Evolutionary conservation across 768 basidiomycete species (phyloP), one percentile per base, ranked within the genome.

Genomic region (Asterophora lycoperdoides): DNA sequence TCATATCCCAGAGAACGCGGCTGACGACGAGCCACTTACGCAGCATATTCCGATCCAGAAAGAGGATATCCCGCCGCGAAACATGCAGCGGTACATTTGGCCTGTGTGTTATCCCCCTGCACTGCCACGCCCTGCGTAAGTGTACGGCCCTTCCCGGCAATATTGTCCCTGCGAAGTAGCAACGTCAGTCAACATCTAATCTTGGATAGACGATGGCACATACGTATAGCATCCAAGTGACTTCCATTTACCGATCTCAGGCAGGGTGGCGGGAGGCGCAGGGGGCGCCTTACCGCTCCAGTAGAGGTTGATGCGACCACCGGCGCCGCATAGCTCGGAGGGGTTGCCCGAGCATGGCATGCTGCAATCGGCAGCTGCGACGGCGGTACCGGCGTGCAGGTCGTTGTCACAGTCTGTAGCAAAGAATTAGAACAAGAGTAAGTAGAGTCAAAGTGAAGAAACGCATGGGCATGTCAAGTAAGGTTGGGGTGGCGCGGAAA

Each of bases 161-260:
- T 67, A 50, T 70, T 70, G 56, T 77, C 76, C 47, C 76, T 77
- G 42, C 34, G 52, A 15, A 41, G 26, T 67, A 33, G 73, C 66
- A 47, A 68, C 51, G 80, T 76, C 60, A 74, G 67, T 41, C 65
- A 75, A 48, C 69, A 72, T 61, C 37, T 47, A 60, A 44, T n/a
- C n/a, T n/a, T n/a, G 34, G 30, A 51, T 39, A 44, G 42, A 52
- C 39, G 51, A 19, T 40, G 51, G 43, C 26, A 58, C 72, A 51
- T 57, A 84, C 86, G 69, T 83, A 68, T 78, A 88, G 61, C 88
- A 90, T n/a, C 88, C 88, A 26, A 89, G 73, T 0, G 80, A 83
- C 5, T 67, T 60, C 86, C 87, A 89, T 23, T 75, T 68, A 4
- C 84, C 86, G 26, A 83, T 74, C 41, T 62, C 76, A 4, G 75